phyloP scores from a whole-genome alignment of 176 grass and related monocot species.

The Phoenix roebelenii region DNA sequence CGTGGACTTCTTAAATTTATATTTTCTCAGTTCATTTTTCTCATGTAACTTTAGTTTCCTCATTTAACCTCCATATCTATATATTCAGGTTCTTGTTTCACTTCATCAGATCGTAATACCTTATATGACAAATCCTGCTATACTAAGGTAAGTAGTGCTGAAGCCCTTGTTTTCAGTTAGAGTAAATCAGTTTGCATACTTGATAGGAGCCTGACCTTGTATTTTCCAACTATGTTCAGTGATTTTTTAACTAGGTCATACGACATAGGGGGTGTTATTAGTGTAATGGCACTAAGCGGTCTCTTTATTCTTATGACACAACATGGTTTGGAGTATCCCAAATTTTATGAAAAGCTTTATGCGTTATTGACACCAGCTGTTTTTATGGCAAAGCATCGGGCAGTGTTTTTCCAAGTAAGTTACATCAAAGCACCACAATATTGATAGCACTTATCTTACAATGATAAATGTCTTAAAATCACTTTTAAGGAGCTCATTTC shows the following conservation, averaged over 20 bases:
- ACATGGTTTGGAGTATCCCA: conserved; percentile 82
- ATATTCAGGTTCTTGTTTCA: conserved; percentile 67
- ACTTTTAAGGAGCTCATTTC: no score
- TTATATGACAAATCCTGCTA: conserved; percentile 78
- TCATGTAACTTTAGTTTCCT: background rate
- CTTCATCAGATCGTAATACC: conserved; percentile 87
- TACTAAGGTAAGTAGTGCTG: conserved; percentile 52
- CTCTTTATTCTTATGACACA: conserved; percentile 96
- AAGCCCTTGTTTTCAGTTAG: no score
- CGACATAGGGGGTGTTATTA: conserved; percentile 92
- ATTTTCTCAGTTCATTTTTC: no score
- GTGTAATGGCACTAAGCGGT: conserved; percentile 93
- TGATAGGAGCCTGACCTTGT: conserved; percentile 19
- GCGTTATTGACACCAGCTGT: conserved; percentile 68
- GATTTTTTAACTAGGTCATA: conserved; percentile 99
- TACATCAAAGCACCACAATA: background rate
- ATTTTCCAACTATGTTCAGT: conserved; percentile 37
- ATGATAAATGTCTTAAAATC: no score
- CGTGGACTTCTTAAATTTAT: no score
- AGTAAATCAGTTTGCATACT: background rate
- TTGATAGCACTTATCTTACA: no score
- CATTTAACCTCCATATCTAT: conserved; percentile 9
- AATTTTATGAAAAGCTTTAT: conserved; percentile 95
- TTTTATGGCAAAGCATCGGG: conserved; percentile 84
- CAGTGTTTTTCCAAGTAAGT: conserved; percentile 94